Conservation (phyloP, 2,329 filamentous ascomycete genomes). For the Trichothecium sympodiale region DNA sequence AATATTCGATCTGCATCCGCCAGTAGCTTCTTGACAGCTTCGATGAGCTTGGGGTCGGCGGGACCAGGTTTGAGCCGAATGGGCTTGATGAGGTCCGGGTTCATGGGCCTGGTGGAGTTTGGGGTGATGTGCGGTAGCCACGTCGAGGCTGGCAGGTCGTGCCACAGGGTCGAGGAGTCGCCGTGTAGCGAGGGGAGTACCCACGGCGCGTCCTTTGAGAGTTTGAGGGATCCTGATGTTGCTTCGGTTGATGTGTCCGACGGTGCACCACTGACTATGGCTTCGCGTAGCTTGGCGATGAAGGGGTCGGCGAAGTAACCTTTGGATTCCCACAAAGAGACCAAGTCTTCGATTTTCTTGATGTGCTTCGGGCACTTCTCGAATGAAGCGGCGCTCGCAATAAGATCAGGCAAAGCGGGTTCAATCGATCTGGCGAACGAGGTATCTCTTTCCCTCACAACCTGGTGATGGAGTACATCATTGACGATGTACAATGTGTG, state of each 20-base stretch:
- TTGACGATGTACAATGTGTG: constrained; percentile 70
- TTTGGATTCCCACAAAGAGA: constrained; percentile 61
- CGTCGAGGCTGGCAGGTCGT: constrained; percentile 73
- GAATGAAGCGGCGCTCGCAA: constrained; percentile 45
- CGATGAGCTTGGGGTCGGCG: constrained; percentile 53
- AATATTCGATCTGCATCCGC: constrained; percentile 61
- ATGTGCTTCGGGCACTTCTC: constrained; percentile 54
- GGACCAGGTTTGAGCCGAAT: constrained; percentile 59
- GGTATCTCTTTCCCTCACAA: constrained; percentile 37
- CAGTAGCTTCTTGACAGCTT: constrained; percentile 60
- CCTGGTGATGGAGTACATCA: constrained; percentile 64
- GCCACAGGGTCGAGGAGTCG: constrained; percentile 61
- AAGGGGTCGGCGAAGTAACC: constrained; percentile 46
- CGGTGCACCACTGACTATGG: constrained; percentile 30
- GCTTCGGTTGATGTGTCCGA: constrained; percentile 10
- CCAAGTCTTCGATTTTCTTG: constrained; percentile 50
- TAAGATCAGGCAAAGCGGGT: constrained; percentile 49
- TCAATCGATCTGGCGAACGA: constrained; percentile 47
- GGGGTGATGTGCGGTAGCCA: constrained; percentile 70
- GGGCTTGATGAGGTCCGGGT: constrained; percentile 58
- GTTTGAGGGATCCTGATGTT: constrained; percentile 17
- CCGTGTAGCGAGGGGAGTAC: constrained; percentile 69
- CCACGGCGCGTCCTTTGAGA: constrained; percentile 50
- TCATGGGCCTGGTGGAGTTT: constrained; percentile 65
- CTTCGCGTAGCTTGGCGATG: constrained; percentile 47